Evolutionary conservation across 2,329 filamentous ascomycete genomes (phyloP), one percentile per base, ranked within the genome.

Genomic region (Aotearoamyces nothofagi): DNA sequence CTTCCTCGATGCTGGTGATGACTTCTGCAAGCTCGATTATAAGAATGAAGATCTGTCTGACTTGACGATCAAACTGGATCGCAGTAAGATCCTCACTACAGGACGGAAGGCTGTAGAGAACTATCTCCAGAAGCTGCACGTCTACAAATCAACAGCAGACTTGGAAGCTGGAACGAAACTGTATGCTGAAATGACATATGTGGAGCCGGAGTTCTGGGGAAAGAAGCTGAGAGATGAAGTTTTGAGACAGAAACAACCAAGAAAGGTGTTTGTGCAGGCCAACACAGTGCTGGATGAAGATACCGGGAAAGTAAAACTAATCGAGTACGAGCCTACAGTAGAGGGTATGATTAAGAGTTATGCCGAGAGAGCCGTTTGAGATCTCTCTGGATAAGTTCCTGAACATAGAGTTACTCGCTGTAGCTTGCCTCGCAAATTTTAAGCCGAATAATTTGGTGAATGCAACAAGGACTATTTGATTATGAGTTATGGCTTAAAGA

Each of bases 81-180:
- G 83, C 22, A 73, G 65, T 39, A 90, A 92, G 63, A 94, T 94
- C 41, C 61, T 90, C 17, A 82, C 73, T 1, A 71, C 78, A 9
- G 87, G 87, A 12, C 73, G 84, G 2, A 74, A 78, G 23, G 68
- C 86, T 3, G 81, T 96, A 12, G 81, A 82, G 43, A 68, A 73
- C 29, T 92, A 92, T 50, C 61, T 96, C 28, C 84, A 92, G 57
- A 90, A 92, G 55, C 58, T 96, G 37, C 86, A 94, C 53, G 65
- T 94, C 39, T 94, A 81, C 63, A 94, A 94, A 62, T 71, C 77
- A 4, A 93, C 83, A 1, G 87, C 83, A 5, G 83, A 96, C 49
- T 65, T 87, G 11, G 66, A 77, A 41, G 66, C 64, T 2, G 87
- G 82, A n/a, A 74, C 67, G 40, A 69, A 69, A 41, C 69, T 93